Evolutionary conservation across 768 basidiomycete genomes (phyloP).

Genomic region (Pleurotus ostreatus): DNA sequence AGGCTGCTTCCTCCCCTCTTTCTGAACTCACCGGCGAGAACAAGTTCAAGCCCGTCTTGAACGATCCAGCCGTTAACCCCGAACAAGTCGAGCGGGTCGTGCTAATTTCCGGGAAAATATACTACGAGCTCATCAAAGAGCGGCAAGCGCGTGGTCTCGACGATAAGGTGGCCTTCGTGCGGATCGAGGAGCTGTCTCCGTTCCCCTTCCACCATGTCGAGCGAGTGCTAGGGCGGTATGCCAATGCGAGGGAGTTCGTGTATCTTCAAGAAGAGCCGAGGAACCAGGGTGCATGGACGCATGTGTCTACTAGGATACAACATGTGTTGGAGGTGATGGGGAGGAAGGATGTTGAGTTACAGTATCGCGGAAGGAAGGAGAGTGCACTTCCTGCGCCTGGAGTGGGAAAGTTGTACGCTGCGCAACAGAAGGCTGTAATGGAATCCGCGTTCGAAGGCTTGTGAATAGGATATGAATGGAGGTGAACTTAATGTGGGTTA

Average conservation of each 20-base stretch:
- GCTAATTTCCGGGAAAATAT: constrained; percentile 78
- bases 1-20: constrained; percentile 75
- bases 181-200: constrained; percentile 84
- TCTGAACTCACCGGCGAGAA: constrained; percentile 57
- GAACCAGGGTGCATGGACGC: constrained; percentile 81
- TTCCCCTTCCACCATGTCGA: constrained; percentile 71
- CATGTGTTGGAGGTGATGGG: constrained; percentile 41
- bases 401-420: constrained; percentile 61
- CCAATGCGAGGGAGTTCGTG: constrained; percentile 33
- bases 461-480: constrained; percentile 13
- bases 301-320: constrained; percentile 57
- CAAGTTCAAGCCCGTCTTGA: constrained; percentile 64
- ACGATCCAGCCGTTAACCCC: constrained; percentile 39
- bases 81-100: constrained; percentile 58
- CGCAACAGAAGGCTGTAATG: constrained; percentile 61
- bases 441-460: constrained; percentile 52
- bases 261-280: constrained; percentile 89
- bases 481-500: too few relatives aligned
- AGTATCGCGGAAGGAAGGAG: constrained; percentile 65
- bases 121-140: constrained; percentile 80
- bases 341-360: constrained; percentile 12
- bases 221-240: constrained; percentile 43
- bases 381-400: constrained; percentile 78
- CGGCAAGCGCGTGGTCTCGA: constrained; percentile 47
- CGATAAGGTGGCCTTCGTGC: constrained; percentile 59